Percentiles rank a stretch among this genome's conserved stretches.
These are phyloP conservation scores for Niveomyces coronatus DNA, from an alignment of 2,329 filamentous ascomycete species.

Conservation along the genomic window DNA sequence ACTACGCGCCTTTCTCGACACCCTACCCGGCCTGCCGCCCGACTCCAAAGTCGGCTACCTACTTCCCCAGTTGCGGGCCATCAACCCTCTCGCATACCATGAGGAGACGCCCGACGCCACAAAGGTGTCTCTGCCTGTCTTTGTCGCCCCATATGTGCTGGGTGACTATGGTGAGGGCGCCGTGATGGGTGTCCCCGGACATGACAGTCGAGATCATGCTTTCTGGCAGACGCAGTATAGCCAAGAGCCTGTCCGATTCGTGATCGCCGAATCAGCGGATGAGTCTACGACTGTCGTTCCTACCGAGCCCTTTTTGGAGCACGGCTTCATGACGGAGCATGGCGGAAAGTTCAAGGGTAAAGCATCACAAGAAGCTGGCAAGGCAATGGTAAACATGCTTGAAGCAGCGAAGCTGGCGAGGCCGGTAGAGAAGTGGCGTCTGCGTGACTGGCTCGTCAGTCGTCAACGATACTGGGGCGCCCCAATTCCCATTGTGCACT, in stretches of 20 bases:
- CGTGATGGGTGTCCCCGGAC: conserved; percentile 85
- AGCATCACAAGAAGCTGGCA: conserved; percentile 50
- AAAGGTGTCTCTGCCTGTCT: conserved; percentile 57
- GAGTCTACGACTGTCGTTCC: conserved; percentile 32
- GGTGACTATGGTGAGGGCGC: conserved; percentile 80
- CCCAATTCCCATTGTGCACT: conserved; percentile 83
- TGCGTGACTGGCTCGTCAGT: conserved; percentile 84
- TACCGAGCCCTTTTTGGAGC: conserved; percentile 49
- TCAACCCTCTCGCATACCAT: conserved; percentile 54
- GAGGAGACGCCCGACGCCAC: conserved; percentile 38
- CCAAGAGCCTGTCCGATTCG: conserved; percentile 49
- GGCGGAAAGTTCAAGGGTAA: conserved; percentile 57
- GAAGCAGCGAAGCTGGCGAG: conserved; percentile 47
- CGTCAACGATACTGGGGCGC: conserved; percentile 90
- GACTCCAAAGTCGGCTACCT: conserved; percentile 59
- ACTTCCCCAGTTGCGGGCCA: conserved; percentile 49
- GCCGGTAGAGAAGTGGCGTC: conserved; percentile 61
- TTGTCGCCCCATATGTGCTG: conserved; percentile 75
- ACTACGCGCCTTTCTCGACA: conserved; percentile 58
- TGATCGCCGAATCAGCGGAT: conserved; percentile 44
- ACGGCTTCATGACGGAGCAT: conserved; percentile 57
- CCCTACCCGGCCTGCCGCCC: conserved; percentile 42
- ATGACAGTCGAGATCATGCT: conserved; percentile 66
- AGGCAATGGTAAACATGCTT: conserved; percentile 48
- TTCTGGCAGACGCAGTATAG: conserved; percentile 68